A percentile compares a stretch with the other conserved stretches of the same genome.
Conservation (phyloP, 2,329 filamentous ascomycete genomes). For the Pseudocercospora eumusae region DNA sequence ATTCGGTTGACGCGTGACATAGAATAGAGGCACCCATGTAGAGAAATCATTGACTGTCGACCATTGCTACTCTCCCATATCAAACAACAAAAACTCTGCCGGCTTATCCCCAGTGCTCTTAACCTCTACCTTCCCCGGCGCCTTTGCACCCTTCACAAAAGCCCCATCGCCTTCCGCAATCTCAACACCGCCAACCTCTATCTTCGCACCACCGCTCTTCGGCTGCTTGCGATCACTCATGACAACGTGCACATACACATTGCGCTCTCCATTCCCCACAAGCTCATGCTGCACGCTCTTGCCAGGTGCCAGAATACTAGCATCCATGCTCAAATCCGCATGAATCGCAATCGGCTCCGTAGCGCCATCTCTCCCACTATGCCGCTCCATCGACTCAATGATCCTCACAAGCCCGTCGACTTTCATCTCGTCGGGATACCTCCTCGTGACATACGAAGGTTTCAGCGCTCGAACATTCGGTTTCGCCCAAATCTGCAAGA, state of each 20-base stretch:
- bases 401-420: conserved; percentile 70
- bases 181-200: conserved; percentile 67
- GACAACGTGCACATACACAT: conserved; percentile 77
- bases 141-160: conserved; percentile 62
- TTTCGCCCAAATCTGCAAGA: conserved; percentile 85
- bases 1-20: no score
- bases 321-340: conserved; percentile 80
- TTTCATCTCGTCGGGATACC: conserved; percentile 73
- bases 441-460: conserved; percentile 74
- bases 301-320: conserved; percentile 68
- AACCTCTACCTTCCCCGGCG: conserved; percentile 48
- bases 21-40: no score
- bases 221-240: conserved; percentile 61
- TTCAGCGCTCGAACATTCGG: conserved; percentile 72
- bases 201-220: conserved; percentile 70
- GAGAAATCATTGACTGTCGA: neutral
- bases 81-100: conserved; percentile 54
- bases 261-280: conserved; percentile 64
- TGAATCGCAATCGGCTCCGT: conserved; percentile 78
- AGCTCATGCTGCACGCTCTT: conserved; percentile 70
- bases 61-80: conserved; percentile 46
- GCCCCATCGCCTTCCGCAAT: conserved; percentile 79
- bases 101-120: conserved; percentile 50
- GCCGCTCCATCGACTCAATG: conserved; percentile 67
- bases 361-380: conserved; percentile 66